Conservation (phyloP, 2,329 filamentous ascomycete genomes). For the Cercospora zeae-maydis region DNA sequence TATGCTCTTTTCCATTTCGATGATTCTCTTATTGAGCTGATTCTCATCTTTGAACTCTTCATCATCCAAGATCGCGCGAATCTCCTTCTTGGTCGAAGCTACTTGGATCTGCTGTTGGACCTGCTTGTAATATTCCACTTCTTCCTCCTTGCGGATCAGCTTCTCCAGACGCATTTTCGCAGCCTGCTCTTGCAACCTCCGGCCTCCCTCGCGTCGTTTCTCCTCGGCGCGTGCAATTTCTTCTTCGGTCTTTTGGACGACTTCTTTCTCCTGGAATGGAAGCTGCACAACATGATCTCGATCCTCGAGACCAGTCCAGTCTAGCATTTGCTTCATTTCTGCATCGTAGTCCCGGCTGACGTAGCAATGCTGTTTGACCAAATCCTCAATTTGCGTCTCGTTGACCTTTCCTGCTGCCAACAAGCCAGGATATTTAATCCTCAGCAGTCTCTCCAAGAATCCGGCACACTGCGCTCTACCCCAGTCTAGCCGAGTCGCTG, state of each 20-base stretch:
- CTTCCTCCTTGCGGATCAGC: slow-evolving; percentile 90
- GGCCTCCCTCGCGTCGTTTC: slow-evolving; percentile 89
- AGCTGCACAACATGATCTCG: slow-evolving; percentile 87
- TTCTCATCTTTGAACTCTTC: slow-evolving; percentile 91
- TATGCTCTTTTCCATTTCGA: slow-evolving; percentile 86
- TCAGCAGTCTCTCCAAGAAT: slow-evolving; percentile 84
- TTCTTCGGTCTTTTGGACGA: slow-evolving; percentile 89
- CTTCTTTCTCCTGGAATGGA: slow-evolving; percentile 85
- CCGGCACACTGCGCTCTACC: slow-evolving; percentile 86
- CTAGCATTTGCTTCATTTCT: slow-evolving; percentile 73
- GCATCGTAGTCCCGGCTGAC: slow-evolving; percentile 77
- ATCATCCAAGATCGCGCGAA: slow-evolving; percentile 72
- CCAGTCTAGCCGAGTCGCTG: slow-evolving; percentile 91
- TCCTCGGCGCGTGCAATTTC: slow-evolving; percentile 87
- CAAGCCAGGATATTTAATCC: slow-evolving; percentile 87
- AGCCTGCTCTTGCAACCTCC: slow-evolving; percentile 88
- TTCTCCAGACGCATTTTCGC: slow-evolving; percentile 97
- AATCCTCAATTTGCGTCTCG: slow-evolving; percentile 78
- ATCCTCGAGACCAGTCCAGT: slow-evolving; percentile 90
- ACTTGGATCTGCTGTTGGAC: slow-evolving; percentile 66
- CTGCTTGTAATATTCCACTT: slow-evolving; percentile 88
- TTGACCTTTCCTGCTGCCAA: slow-evolving; percentile 66
- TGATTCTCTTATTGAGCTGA: slow-evolving; percentile 77
- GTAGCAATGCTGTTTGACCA: slow-evolving; percentile 87
- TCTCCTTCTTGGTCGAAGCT: slow-evolving; percentile 85